phyloP scores from a whole-genome alignment of 306 rosid genomes.

The Erythrophleum fordii region DNA sequence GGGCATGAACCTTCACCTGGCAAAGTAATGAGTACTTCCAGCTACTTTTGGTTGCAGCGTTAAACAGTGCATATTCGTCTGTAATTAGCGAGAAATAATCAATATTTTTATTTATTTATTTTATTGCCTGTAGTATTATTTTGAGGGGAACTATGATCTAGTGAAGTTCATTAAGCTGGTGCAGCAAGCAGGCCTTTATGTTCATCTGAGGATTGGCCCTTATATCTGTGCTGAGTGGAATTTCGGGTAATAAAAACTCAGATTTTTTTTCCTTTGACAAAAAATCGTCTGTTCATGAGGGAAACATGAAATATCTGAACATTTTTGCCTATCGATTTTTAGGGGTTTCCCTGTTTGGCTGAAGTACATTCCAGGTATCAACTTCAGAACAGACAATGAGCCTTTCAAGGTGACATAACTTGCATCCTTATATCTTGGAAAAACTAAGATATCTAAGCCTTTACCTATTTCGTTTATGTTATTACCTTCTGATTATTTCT shows the following conservation, averaged over 20 bases:
- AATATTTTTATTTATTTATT: not conserved
- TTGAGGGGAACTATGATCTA: conserved; percentile 92
- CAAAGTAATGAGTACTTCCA: conserved; percentile 59
- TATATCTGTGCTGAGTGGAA: conserved; percentile 99
- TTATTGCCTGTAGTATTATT: conserved; percentile 69
- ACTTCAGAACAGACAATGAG: conserved; percentile 86
- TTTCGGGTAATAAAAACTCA: conserved; percentile 70
- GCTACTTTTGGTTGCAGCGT: conserved; percentile 23
- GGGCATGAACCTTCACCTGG: conserved; percentile 97
- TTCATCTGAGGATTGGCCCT: conserved; percentile 96
- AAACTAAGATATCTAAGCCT: not conserved
- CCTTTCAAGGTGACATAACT: conserved; percentile 82
- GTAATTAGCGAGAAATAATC: conserved; percentile 22
- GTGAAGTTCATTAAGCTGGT: conserved; percentile 88
- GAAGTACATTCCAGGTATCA: conserved; percentile 93
- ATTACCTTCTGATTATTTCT: conserved; percentile 24
- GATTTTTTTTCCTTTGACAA: not conserved
- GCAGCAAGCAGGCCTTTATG: conserved; percentile 92
- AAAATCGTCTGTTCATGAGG: not conserved
- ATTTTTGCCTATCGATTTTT: conserved; percentile 32
- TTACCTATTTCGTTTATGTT: not conserved
- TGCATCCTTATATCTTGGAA: conserved; percentile 20
- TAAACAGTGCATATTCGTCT: conserved; percentile 7
- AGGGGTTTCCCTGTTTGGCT: conserved; percentile 99
- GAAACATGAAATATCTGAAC: conserved; percentile 26